Evolutionary conservation across 2,329 filamentous ascomycete genomes (phyloP), one percentile per base, ranked within the genome.

Genomic region (Graphilbum sp.): DNA sequence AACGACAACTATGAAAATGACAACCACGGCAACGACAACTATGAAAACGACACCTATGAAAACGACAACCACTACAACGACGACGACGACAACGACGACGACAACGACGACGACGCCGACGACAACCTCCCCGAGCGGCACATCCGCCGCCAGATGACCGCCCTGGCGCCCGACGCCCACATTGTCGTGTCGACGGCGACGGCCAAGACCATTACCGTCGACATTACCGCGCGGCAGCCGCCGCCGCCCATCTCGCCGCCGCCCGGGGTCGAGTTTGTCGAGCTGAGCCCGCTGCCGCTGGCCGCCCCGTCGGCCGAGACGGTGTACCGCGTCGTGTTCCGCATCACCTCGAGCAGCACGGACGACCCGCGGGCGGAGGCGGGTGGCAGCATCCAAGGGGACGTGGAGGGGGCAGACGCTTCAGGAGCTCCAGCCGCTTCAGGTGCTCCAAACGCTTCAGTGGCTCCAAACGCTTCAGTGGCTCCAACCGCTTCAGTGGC

Each of bases 201-300:
- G 2, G 72, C 67, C 8, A 75, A 76, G 44, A 77, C 63, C 13
- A 73, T 79, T 46, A 76, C 74, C 0, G 72, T 79, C 3, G 72
- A 79, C 38, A 65, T 79, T 29, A 64, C 64, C 13, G 70, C 71
- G 21, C 69, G 69, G 1, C 58, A 64, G 5, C 57, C 63, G 17
- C 58, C 64, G 5, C 59, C 68, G 3, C 59, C 65, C 1, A 54
- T 78, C 2, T 58, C 66, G 2, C 67, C 70, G 2, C 66, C 72
- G 0, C 67, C 70, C 0, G 72, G 72, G 0, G 63, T 75, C 10
- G 70, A 76, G 47, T 58, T 78, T 9, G 55, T 78, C 15, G 68
- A 74, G 44, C 62, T 69, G 41, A 61, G 55, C 3, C 46, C 47
- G 9, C 34, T 44, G 34, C 44, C 44, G 20, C 9, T 44, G 13